Percentiles rank a stretch among this genome's conserved stretches.
phyloP scores from a whole-genome alignment of 345 rosid genomes.

The Citrus medica region DNA sequence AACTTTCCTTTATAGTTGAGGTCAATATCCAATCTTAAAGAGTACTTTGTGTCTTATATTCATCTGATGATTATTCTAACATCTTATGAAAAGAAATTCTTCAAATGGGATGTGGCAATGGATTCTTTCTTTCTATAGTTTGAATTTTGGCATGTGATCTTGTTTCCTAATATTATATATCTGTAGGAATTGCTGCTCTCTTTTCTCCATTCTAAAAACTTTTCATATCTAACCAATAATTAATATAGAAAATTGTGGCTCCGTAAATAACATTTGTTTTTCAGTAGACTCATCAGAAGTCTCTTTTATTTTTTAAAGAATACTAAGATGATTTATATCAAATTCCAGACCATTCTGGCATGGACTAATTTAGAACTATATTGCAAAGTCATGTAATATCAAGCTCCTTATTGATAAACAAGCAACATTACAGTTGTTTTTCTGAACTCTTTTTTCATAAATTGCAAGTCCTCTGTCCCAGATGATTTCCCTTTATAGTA shows the following conservation, averaged over 20 bases:
- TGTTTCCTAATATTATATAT: too few species aligned
- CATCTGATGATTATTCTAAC: neutral
- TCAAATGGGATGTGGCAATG: neutral
- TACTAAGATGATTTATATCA: too few species aligned
- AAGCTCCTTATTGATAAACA: neutral
- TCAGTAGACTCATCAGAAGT: neutral
- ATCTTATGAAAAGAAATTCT: neutral
- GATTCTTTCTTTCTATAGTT: neutral
- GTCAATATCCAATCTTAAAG: neutral
- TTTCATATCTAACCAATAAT: too few species aligned
- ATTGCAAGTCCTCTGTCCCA: neutral
- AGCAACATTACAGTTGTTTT: neutral
- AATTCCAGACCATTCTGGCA: neutral
- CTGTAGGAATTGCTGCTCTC: neutral
- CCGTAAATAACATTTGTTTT: neutral
- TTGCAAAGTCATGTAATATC: neutral
- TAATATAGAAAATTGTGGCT: too few species aligned
- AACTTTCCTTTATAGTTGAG: neutral
- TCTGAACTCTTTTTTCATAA: neutral
- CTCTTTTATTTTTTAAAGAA: too few species aligned
- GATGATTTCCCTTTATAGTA: neutral
- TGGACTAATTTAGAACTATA: neutral
- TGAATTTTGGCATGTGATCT: neutral
- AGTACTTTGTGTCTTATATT: neutral
- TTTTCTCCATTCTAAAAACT: too few species aligned